phyloP scores from a whole-genome alignment of 257 asterid species.

The Przewalskia tangutica region DNA sequence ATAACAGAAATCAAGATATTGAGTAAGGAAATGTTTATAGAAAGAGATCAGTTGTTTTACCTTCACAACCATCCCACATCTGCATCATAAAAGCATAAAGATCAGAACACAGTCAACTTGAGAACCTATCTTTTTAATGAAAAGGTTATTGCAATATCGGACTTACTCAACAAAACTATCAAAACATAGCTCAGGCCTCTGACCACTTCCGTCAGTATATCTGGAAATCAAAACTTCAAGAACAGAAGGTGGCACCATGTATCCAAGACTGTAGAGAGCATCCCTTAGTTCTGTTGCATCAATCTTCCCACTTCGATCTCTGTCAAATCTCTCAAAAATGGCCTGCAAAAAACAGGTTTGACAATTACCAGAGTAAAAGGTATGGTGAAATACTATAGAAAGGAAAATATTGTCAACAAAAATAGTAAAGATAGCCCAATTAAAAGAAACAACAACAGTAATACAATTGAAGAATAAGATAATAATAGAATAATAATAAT shows the following conservation, averaged over 20 bases:
- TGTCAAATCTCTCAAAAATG: slow-evolving; percentile 64
- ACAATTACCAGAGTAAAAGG: no score
- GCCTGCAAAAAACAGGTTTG: slow-evolving; percentile 26
- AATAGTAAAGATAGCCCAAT: no score
- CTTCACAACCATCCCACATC: slow-evolving; percentile 91
- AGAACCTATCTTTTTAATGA: not conserved
- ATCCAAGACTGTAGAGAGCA: slow-evolving; percentile 69
- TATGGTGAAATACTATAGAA: no score
- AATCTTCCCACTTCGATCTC: slow-evolving; percentile 74
- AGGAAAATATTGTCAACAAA: no score
- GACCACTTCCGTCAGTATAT: slow-evolving; percentile 61
- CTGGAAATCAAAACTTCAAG: slow-evolving; percentile 64
- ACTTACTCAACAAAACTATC: slow-evolving; percentile 84
- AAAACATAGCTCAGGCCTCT: slow-evolving; percentile 49
- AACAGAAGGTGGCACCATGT: slow-evolving; percentile 63
- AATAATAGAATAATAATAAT: no score
- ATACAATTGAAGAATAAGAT: no score
- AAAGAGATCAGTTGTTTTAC: slow-evolving; percentile 22
- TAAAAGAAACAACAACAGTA: no score
- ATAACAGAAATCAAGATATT: not conserved
- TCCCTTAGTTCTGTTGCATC: slow-evolving; percentile 71
- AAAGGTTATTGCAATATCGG: not conserved
- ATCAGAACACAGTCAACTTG: not conserved
- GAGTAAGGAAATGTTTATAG: not conserved
- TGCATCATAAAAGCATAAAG: slow-evolving; percentile 20